Evolutionary conservation across 2,329 filamentous ascomycete genomes (phyloP), one percentile per base, ranked within the genome.

Genomic region (Macrophomina pseudophaseolina): DNA sequence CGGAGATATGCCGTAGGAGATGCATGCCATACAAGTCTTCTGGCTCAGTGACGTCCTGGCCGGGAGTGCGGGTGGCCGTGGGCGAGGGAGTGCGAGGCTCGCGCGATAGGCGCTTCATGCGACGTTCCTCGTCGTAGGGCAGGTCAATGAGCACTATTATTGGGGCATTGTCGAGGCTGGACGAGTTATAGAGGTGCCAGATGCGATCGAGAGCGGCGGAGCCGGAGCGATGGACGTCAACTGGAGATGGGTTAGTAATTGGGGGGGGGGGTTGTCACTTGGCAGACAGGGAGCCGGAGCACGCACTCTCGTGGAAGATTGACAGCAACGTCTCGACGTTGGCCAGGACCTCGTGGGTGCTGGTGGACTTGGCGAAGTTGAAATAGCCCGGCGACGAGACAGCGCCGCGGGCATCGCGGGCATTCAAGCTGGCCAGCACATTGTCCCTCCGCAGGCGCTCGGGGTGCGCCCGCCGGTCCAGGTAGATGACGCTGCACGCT

Each of bases 401-500:
- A 52, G 72, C 74, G 23, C 23, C 23, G 46, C 64, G 60, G 28
- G 62, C 68, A 56, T 65, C 58, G 33, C 58, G 65, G 4, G 74
- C 75, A 68, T 70, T 76, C 6, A 73, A 76, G 48, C 74, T 77
- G 60, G 71, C 73, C 58, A 75, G 75, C 68, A 79, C 70, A 60
- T 73, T 74, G 65, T 79, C 76, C 66, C 74, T 73, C 49, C 74
- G 74, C 49, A 80, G 77, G 69, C 77, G 73, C 69, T 79, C 78
- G 67, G 79, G 77, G 69, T 78, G 75, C 67, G 78, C 78, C 64
- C 79, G 76, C 59, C 79, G 75, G 71, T 81, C 78, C 69, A 80
- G 73, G 74, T 81, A 81, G 68, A 81, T 78, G 62, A 81, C 75
- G 72, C 80, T 80, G 74, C 79, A 81, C 67, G 77, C 75, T 71